phyloP scores from a whole-genome alignment of 768 basidiomycete genomes.

The Boletus coccyginus region DNA sequence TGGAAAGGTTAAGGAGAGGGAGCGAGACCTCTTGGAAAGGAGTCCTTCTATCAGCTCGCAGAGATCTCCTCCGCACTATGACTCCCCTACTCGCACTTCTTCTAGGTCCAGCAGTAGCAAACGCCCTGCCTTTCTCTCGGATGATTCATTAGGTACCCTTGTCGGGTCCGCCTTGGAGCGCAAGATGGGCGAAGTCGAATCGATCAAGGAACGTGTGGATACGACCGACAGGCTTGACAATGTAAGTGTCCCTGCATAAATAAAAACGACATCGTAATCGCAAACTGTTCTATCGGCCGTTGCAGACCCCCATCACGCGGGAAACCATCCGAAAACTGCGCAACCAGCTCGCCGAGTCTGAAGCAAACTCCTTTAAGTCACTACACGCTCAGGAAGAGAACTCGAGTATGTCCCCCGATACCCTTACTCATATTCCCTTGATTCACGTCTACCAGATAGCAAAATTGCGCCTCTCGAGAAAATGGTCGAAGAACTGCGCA shows the following conservation, averaged over 20 bases:
- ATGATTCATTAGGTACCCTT: constrained; percentile 68
- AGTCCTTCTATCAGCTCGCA: constrained; percentile 37
- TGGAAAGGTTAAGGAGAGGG: constrained; percentile 52
- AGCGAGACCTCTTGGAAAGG: constrained; percentile 34
- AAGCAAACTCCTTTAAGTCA: neutral
- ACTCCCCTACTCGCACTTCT: constrained; percentile 35
- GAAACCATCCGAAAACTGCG: neutral
- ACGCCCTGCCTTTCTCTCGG: constrained; percentile 46
- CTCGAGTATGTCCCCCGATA: neutral
- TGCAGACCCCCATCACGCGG: neutral
- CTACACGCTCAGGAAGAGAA: neutral
- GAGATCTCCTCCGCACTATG: constrained; percentile 34
- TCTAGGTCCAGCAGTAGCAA: constrained; percentile 39
- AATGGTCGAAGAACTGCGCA: neutral
- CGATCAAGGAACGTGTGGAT: constrained; percentile 51
- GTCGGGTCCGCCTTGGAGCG: constrained; percentile 70
- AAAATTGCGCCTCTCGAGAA: neutral
- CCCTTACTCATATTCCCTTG: neutral
- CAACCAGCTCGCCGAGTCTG: neutral
- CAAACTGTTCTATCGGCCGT: too few species aligned
- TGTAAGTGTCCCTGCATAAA: neutral
- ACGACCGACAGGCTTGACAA: constrained; percentile 54
- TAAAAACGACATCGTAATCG: neutral
- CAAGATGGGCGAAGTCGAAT: constrained; percentile 63
- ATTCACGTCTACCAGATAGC: neutral